phyloP scores from a whole-genome alignment of 2,329 filamentous ascomycete genomes.

The Anthostomella pinea region DNA sequence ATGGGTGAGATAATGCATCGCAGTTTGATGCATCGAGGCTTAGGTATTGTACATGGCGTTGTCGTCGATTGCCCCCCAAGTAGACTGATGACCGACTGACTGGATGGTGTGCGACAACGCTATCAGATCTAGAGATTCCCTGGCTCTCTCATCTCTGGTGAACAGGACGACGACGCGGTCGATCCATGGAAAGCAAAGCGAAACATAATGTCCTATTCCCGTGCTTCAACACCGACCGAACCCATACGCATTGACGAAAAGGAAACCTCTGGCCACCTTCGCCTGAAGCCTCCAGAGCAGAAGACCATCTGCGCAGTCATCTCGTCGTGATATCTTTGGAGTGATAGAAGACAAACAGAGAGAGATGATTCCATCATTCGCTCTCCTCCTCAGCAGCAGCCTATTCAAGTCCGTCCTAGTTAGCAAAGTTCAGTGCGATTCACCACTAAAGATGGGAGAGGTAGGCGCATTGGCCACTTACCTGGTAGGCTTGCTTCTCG shows the following conservation, averaged over 20 bases:
- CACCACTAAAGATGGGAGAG: too few relatives aligned
- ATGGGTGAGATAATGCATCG: conserved; percentile 7
- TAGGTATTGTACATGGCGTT: conserved; percentile 27
- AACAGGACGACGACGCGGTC: conserved; percentile 18
- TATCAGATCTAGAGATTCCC: conserved; percentile 15
- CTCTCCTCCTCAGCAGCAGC: conserved; percentile 59
- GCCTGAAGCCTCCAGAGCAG: conserved; percentile 19
- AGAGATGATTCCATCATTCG: conserved; percentile 17
- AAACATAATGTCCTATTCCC: conserved; percentile 32
- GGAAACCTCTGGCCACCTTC: conserved; percentile 25
- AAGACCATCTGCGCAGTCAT: conserved; percentile 26
- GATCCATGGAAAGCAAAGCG: conserved; percentile 23
- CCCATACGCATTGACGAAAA: conserved; percentile 32
- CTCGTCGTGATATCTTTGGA: conserved; percentile 27
- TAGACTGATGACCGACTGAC: conserved; percentile 12
- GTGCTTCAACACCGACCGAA: conserved; percentile 33
- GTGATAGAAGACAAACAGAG: conserved; percentile 11
- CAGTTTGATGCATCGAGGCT: conserved; percentile 11
- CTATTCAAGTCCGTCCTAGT: conserved; percentile 41
- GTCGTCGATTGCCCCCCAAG: conserved; percentile 16
- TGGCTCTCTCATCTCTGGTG: conserved; percentile 15
- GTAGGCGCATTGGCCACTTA: too few relatives aligned
- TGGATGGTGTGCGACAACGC: conserved; percentile 19
- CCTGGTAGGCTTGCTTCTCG: conserved; percentile 92
- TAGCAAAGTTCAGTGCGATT: conserved; percentile 17